phyloP scores from a whole-genome alignment of 1,284 basidiomycete genomes.

The Cutaneotrichosporon mucoides region DNA sequence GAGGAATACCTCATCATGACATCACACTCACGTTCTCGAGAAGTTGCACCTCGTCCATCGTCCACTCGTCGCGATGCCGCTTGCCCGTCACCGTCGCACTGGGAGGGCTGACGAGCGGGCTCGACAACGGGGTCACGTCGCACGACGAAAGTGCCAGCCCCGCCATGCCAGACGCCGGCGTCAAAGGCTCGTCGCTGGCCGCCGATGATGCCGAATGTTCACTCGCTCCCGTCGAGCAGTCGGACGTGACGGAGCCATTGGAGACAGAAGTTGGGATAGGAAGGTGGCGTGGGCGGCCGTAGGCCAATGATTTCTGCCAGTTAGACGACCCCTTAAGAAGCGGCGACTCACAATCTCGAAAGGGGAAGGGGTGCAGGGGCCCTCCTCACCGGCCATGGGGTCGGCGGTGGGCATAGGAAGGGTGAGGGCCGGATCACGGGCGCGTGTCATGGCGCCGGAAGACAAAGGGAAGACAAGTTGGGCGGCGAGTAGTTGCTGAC shows the following conservation, averaged over 20 bases:
- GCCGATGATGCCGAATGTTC: neutral
- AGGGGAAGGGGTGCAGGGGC: conserved; percentile 10
- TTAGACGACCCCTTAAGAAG: neutral
- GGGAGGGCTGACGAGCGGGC: neutral
- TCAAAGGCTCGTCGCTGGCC: conserved; percentile 1
- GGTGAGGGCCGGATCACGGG: neutral
- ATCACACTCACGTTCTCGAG: conserved; percentile 32
- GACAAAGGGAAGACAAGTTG: neutral
- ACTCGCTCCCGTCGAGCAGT: neutral
- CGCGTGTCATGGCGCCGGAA: conserved; percentile 1
- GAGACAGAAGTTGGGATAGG: neutral
- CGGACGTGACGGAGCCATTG: neutral
- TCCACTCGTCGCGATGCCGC: conserved; percentile 30
- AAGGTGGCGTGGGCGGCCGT: neutral
- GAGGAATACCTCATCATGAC: too few relatives aligned
- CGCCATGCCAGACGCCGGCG: conserved; percentile 3
- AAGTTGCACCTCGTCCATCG: conserved; percentile 33
- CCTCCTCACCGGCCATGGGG: neutral
- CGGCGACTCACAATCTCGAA: conserved; percentile 1
- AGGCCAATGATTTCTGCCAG: neutral
- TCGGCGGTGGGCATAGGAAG: conserved; percentile 4
- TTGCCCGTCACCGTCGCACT: conserved; percentile 9
- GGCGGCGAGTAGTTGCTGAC: neutral
- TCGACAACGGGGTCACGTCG: neutral
- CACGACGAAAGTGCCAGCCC: conserved; percentile 1